A percentile compares a stretch with the other conserved stretches of the same genome.
Evolutionary conservation across 2,329 filamentous ascomycete genomes (phyloP).

Genomic region (Ophiostoma himal-ulmi): DNA sequence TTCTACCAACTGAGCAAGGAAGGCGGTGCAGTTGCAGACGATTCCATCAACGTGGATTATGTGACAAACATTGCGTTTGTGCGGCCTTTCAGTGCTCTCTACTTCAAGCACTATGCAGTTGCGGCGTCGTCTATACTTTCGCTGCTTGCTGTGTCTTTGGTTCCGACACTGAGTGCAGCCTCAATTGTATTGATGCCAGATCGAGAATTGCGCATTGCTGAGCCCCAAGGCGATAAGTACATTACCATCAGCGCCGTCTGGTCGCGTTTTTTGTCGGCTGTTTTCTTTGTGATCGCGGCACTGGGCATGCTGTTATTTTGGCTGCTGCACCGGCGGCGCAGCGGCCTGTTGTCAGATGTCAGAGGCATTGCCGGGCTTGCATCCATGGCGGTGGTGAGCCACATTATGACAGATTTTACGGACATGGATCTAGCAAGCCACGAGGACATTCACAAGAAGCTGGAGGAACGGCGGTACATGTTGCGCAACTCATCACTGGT

Average conservation of each 20-base stretch:
- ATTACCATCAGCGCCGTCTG: conserved; percentile 53
- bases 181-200: conserved; percentile 53
- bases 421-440: conserved; percentile 63
- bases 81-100: conserved; percentile 57
- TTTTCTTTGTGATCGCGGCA: conserved; percentile 52
- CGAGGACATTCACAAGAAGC: conserved; percentile 59
- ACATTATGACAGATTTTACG: conserved; percentile 68
- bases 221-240: conserved; percentile 44
- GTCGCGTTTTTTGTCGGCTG: conserved; percentile 55
- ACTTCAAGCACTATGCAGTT: conserved; percentile 61
- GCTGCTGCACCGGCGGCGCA: conserved; percentile 56
- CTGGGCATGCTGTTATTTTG: conserved; percentile 54
- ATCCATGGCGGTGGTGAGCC: conserved; percentile 67
- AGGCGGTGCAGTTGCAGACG: conserved; percentile 54
- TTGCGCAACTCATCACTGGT: conserved; percentile 65
- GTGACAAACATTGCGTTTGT: conserved; percentile 62
- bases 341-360: conserved; percentile 62
- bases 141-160: conserved; percentile 59
- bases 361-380: conserved; percentile 68
- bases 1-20: conserved; percentile 60
- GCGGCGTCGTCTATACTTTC: conserved; percentile 60
- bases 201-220: conserved; percentile 39
- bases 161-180: conserved; percentile 63
- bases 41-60: conserved; percentile 69
- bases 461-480: conserved; percentile 62